Conservation (phyloP, 495 filamentous ascomycete genomes). For the Annulohypoxylon moriforme region DNA sequence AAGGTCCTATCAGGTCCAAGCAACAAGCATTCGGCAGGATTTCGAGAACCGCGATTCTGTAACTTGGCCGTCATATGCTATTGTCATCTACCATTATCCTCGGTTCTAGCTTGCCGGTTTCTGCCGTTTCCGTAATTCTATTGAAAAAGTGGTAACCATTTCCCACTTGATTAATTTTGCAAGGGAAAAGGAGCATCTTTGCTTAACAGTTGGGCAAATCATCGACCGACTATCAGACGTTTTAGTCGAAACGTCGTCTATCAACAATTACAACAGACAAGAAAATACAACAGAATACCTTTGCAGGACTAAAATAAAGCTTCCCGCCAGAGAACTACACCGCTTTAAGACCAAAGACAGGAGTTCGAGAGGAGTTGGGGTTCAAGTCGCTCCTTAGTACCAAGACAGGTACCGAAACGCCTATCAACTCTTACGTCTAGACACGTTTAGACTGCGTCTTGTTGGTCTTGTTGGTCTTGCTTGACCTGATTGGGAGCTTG, state of each 20-base stretch:
- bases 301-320: not conserved
- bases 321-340: slow-evolving; percentile 18
- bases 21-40: slow-evolving; percentile 9
- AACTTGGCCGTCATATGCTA: slow-evolving; percentile 19
- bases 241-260: slow-evolving; percentile 9
- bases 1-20: slow-evolving; percentile 25
- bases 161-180: not conserved
- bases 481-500: not conserved
- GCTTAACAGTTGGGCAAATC: slow-evolving; percentile 33
- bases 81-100: slow-evolving; percentile 15
- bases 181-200: not conserved
- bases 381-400: slow-evolving; percentile 22
- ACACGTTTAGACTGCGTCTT: slow-evolving; percentile 1
- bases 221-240: slow-evolving; percentile 40
- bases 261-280: slow-evolving; percentile 18
- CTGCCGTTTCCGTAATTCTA: slow-evolving; percentile 10
- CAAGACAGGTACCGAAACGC: not conserved
- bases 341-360: slow-evolving; percentile 25
- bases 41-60: not conserved
- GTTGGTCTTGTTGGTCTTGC: not conserved
- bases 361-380: slow-evolving; percentile 16
- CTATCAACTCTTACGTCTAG: not conserved
- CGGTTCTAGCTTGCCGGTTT: slow-evolving; percentile 7
- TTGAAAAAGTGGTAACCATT: slow-evolving; percentile 14
- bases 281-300: not conserved